Base-by-base conservation (phyloP, 1,284 basidiomycete genomes). In the Rhodotorula sp. region DNA sequence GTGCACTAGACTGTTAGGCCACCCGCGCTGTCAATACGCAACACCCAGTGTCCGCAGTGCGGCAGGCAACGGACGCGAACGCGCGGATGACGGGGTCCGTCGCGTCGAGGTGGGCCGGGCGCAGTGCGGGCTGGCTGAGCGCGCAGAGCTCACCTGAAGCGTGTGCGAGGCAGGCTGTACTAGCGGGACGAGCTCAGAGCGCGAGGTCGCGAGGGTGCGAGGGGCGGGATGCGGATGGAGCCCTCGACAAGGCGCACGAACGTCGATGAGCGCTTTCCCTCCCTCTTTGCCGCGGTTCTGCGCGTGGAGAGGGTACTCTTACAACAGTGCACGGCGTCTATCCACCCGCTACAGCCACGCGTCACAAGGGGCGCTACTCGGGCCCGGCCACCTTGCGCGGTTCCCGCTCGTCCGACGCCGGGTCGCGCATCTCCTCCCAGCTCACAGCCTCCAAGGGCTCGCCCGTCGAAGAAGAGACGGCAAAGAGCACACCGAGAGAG, bases 351-450 rank as follows among this genome's bases (percentile, higher is more conserved):
- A 64, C 53, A 64, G 21, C 37, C 15, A 48, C 10, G 12, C n/a
- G n/a, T 8, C 55, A 9, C 12, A 19, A 13, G 22, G 2, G 1
- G 12, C n/a, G 39, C n/a, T 37, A 67, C 44, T 76, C 75, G 19
- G 94, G 94, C 80, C 93, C 94, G 36, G 93, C 93, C 76, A 92
- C 94, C 80, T 96, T 96, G 67, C 94, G 86, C 76, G 87, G 90
- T 82, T 96, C 93, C 61, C 89, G 84, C 73, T 85, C 85, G 10
- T 91, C 91, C 17, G 92, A 94, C 79, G 87, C 87, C 10, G 90
- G 88, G 81, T 92, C 93, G 34, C 90, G 87, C 94, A 96, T 96
- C 81, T 92, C 91, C 80, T 92, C 88, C 93, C 93, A 96, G 7
- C 89, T 92, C 25, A 93, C 86, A 0, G 92, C 90, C 66, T 91